Evolutionary conservation across 2,329 filamentous ascomycete genomes (phyloP).

Genomic region (Ploettnerulaceae sp.): DNA sequence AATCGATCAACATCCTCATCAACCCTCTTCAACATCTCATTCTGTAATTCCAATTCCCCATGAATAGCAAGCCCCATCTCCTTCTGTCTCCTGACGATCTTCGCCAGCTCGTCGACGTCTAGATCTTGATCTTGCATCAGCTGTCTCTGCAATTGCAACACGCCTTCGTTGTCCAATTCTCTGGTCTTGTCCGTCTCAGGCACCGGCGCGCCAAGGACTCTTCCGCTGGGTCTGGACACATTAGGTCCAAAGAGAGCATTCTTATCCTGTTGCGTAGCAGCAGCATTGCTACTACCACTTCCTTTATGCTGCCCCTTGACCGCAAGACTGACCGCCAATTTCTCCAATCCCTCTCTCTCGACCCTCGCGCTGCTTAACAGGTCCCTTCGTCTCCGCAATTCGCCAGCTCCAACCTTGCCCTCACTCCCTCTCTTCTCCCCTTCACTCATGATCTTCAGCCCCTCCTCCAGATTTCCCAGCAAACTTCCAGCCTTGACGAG

Average conservation of each 20-base stretch:
- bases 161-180: constrained; percentile 70
- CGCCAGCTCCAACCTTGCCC: constrained; percentile 60
- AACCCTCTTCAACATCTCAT: constrained; percentile 61
- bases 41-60: constrained; percentile 67
- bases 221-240: constrained; percentile 42
- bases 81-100: constrained; percentile 66
- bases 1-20: constrained; percentile 63
- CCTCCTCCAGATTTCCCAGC: constrained; percentile 60
- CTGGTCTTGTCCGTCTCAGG: constrained; percentile 72
- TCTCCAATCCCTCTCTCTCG: constrained; percentile 72
- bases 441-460: constrained; percentile 54
- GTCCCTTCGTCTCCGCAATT: constrained; percentile 66
- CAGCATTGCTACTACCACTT: constrained; percentile 15
- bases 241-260: constrained; percentile 43
- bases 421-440: constrained; percentile 33
- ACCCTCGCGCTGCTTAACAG: constrained; percentile 64
- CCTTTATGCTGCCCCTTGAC: constrained; percentile 38
- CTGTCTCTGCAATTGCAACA: constrained; percentile 68
- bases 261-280: constrained; percentile 37
- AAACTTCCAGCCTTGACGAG: constrained; percentile 64
- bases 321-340: constrained; percentile 57
- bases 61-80: constrained; percentile 76
- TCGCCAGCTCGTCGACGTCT: constrained; percentile 62
- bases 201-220: constrained; percentile 67
- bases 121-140: constrained; percentile 72